Percentiles rank a stretch among this genome's conserved stretches.
These are phyloP conservation scores for Notholithocarpus densiflorus DNA, from an alignment of 306 rosid genomes.

Conservation along the genomic window DNA sequence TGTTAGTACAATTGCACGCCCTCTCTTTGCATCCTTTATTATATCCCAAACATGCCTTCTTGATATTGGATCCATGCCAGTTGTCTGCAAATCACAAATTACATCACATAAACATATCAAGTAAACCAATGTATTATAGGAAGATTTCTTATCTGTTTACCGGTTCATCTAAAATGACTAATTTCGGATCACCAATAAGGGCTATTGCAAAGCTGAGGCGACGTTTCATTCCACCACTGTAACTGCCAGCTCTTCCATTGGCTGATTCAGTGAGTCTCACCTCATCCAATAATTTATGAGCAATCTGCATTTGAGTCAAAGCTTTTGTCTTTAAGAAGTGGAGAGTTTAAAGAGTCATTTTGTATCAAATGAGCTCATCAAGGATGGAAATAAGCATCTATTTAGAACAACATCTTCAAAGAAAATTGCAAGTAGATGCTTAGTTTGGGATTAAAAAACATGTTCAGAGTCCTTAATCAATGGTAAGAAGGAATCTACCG, in stretches of 20 bases:
- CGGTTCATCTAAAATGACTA: conserved; percentile 85
- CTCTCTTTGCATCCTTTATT: conserved; percentile 74
- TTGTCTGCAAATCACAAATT: conserved; percentile 47
- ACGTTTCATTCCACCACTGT: conserved; percentile 95
- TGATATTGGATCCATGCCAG: conserved; percentile 95
- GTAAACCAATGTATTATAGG: conserved; percentile 5
- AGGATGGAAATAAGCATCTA: not conserved
- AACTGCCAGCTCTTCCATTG: conserved; percentile 71
- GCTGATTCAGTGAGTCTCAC: conserved; percentile 73
- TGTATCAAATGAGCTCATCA: not conserved
- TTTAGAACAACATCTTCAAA: conserved; percentile 4
- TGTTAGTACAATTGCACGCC: conserved; percentile 78
- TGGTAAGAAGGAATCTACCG: conserved; percentile 35
- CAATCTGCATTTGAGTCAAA: conserved; percentile 38
- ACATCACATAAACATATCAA: conserved; percentile 11
- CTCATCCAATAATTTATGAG: conserved; percentile 56
- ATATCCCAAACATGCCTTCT: conserved; percentile 96
- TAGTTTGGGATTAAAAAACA: not conserved
- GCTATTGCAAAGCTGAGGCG: conserved; percentile 90
- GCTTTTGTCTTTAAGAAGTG: conserved; percentile 6
- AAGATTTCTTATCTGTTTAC: conserved; percentile 36
- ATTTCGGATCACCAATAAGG: conserved; percentile 81
- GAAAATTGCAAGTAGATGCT: not conserved
- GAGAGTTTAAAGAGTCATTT: too few relatives aligned
- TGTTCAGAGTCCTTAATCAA: not conserved